Base-by-base conservation (phyloP, 768 basidiomycete species). In the Cystobasidium onofrii region DNA sequence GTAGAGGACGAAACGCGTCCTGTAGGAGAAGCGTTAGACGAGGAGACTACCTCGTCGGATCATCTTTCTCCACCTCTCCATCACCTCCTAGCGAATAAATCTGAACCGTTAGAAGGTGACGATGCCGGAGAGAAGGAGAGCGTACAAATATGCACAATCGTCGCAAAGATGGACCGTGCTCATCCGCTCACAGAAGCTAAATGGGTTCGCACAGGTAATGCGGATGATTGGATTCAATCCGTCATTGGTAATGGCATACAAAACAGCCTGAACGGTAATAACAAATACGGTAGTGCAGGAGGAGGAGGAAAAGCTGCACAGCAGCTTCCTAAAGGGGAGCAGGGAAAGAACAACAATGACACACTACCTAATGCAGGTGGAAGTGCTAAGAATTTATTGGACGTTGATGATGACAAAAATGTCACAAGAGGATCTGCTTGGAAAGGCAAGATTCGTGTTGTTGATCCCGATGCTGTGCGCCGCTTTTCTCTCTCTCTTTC, bases 161-260 rank as follows among this genome's bases (percentile, higher is more conserved):
- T 86, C 12, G 88, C 90, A 27, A 86, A 92, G 82, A 86, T 98
- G 75, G 95, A 99, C 81, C 90, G 86, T 72, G 87, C 86, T 36
- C 87, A 90, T 73, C 96, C 96, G 0, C 82, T 98, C 39, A 93
- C 92, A 18, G 93, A 97, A 80, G 92, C 96, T 7, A 90, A 92
- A 80, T 99, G 95, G 96, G 92, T 92, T 43, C 91, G 92, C 81
- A 89, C 89, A 9, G 95, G 95, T 34, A 90, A 94, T 79, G 86
- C 94, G 27, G 91, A 95, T 77, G 92, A 93, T 44, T 98, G 94
- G 94, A 82, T 91, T 77, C 87, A 87, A 81, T 73, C 71, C 60
- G 44, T 66, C 36, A n/a, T 41, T 13, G 62, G 61, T 12, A 39
- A 64, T 34, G 63, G 36, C 9, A 39, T 7, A 7, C 36, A 7